phyloP scores from a whole-genome alignment of 768 basidiomycete species.

The Podaxis sp. region DNA sequence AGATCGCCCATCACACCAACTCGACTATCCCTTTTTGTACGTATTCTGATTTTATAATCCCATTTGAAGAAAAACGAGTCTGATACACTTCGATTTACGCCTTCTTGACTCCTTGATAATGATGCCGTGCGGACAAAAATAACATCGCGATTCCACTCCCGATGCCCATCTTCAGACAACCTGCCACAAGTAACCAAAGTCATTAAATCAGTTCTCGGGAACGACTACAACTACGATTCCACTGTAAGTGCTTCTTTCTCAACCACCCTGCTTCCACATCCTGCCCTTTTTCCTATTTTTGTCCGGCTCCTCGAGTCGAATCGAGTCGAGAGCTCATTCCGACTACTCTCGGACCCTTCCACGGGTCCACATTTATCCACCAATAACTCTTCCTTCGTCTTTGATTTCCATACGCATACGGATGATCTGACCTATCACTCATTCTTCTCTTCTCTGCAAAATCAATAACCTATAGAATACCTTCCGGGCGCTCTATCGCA shows the following conservation, averaged over 20 bases:
- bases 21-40: conserved; percentile 54
- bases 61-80: neutral
- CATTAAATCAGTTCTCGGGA: conserved; percentile 50
- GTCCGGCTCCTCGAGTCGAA: neutral
- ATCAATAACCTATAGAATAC: conserved; percentile 36
- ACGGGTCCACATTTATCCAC: too few relatives aligned
- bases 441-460: neutral
- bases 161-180: conserved; percentile 40
- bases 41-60: conserved; percentile 13
- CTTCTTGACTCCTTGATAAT: conserved; percentile 2
- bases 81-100: neutral
- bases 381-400: neutral
- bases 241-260: conserved; percentile 35
- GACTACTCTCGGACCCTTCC: neutral
- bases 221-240: conserved; percentile 61
- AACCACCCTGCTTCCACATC: neutral
- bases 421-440: neutral
- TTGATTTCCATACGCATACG: neutral
- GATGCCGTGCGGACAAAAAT: neutral
- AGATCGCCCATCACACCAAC: conserved; percentile 63
- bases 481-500: conserved; percentile 57
- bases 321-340: neutral
- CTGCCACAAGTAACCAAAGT: conserved; percentile 54
- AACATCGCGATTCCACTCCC: neutral
- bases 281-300: neutral